Percentiles rank a stretch among this genome's conserved stretches.
Conservation (phyloP, 345 rosid genomes). For the Pugionium dolabratum region DNA sequence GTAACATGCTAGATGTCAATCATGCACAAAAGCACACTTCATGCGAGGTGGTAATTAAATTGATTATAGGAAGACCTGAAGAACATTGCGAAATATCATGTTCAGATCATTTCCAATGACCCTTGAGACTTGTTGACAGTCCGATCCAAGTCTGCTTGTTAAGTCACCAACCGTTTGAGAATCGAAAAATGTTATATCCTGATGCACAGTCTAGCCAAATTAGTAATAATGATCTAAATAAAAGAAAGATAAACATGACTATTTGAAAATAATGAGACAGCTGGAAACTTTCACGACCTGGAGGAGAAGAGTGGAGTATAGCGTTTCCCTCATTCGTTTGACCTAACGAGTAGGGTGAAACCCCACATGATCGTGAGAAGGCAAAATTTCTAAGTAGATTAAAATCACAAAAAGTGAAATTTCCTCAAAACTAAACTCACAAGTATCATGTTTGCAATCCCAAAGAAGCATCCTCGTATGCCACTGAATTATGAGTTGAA, state of each 20-base stretch:
- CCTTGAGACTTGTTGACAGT: conserved; percentile 96
- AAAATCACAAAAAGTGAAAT: background rate
- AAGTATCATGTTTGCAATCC: conserved; percentile 96
- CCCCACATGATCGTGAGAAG: background rate
- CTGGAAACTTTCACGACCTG: conserved; percentile 57
- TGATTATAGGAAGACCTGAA: conserved; percentile 63
- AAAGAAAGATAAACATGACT: conserved; percentile 20
- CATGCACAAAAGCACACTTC: conserved; percentile 5
- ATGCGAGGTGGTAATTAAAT: conserved; percentile 9
- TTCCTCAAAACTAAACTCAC: conserved; percentile 54
- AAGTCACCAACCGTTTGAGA: conserved; percentile 94
- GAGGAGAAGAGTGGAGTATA: conserved; percentile 82
- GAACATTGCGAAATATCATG: conserved; percentile 75
- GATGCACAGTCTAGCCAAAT: conserved; percentile 31
- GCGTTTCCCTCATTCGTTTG: conserved; percentile 90
- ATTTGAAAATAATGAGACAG: conserved; percentile 6
- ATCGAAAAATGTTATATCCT: conserved; percentile 95
- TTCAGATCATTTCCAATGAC: conserved; percentile 94
- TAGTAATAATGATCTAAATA: conserved; percentile 20
- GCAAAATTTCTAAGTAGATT: background rate
- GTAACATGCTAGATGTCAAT: conserved; percentile 34
- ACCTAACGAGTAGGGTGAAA: conserved; percentile 52
- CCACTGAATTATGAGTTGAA: conserved; percentile 64
- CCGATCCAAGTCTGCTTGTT: conserved; percentile 98
- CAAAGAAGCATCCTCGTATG: conserved; percentile 87